Conservation (phyloP, 192 early-diverging fungal species). For the Linnemannia schmuckeri region DNA sequence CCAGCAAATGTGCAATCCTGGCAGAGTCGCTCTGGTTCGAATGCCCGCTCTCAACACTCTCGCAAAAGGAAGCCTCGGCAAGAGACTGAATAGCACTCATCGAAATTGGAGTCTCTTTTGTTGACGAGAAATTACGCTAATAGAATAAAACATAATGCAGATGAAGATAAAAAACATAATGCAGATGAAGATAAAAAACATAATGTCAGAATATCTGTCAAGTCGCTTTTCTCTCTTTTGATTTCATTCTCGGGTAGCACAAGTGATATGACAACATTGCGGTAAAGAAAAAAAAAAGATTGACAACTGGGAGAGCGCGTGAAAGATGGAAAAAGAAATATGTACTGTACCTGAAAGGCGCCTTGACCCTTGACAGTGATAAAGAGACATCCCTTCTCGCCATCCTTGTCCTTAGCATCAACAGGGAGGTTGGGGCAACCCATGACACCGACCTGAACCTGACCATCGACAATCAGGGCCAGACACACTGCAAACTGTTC, state of each 20-base stretch:
- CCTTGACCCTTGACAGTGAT: constrained; percentile 90
- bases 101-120: constrained; percentile 73
- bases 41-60: constrained; percentile 95
- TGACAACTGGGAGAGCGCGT: neutral
- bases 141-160: neutral
- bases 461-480: constrained; percentile 89
- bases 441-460: constrained; percentile 90
- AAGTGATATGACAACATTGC: constrained; percentile 5
- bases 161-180: neutral
- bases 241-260: neutral
- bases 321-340: neutral
- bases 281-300: neutral
- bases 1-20: constrained; percentile 81
- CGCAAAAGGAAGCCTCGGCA: constrained; percentile 86
- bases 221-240: neutral
- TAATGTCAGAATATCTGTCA: neutral
- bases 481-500: constrained; percentile 98
- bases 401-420: constrained; percentile 69
- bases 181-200: neutral
- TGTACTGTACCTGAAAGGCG: constrained; percentile 82
- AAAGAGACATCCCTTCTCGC: constrained; percentile 85
- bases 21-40: constrained; percentile 86
- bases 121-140: constrained; percentile 70
- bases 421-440: constrained; percentile 87
- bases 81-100: constrained; percentile 67